These are phyloP conservation scores for Talaromyces trachyspermus DNA, from an alignment of 495 filamentous ascomycete genomes.

Conservation along the genomic window DNA sequence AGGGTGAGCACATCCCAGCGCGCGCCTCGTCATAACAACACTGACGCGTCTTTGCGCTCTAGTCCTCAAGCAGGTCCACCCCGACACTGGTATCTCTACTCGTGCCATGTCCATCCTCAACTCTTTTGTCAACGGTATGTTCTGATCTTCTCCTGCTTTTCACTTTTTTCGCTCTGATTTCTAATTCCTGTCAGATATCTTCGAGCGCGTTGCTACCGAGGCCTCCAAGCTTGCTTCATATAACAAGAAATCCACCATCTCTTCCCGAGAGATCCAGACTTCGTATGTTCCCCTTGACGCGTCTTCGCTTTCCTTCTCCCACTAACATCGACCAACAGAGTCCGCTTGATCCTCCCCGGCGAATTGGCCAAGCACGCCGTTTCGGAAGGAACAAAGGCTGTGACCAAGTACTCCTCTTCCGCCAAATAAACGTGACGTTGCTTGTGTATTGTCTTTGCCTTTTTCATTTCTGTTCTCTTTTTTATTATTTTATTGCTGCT, in stretches of 20 bases:
- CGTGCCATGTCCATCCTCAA: slow-evolving; percentile 99
- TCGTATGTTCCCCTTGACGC: no score
- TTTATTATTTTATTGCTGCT: slow-evolving; percentile 43
- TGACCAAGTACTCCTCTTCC: slow-evolving; percentile 99
- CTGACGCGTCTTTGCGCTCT: slow-evolving; percentile 33
- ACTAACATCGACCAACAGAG: no score
- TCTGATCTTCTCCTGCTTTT: slow-evolving; percentile 6
- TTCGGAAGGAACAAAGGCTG: slow-evolving; percentile 98
- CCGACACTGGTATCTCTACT: slow-evolving; percentile 99
- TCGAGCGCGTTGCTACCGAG: slow-evolving; percentile 98
- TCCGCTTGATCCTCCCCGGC: slow-evolving; percentile 93
- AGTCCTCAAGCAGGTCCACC: slow-evolving; percentile 99
- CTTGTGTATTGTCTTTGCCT: slow-evolving; percentile 33
- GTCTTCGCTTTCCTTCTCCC: no score
- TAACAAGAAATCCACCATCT: slow-evolving; percentile 99
- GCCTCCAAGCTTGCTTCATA: slow-evolving; percentile 98
- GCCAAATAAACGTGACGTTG: slow-evolving; percentile 69
- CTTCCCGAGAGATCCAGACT: slow-evolving; percentile 98
- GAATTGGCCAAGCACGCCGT: slow-evolving; percentile 99
- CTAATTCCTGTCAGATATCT: slow-evolving; percentile 65
- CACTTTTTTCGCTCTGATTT: slow-evolving; percentile 20
- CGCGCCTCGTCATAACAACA: slow-evolving; percentile 11
- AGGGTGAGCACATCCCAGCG: slow-evolving; percentile 58
- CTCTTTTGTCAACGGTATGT: slow-evolving; percentile 98
- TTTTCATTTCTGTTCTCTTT: slow-evolving; percentile 29